Evolutionary conservation across 768 basidiomycete genomes (phyloP), one percentile per base, ranked within the genome.

Genomic region (Kwoniella sp.): DNA sequence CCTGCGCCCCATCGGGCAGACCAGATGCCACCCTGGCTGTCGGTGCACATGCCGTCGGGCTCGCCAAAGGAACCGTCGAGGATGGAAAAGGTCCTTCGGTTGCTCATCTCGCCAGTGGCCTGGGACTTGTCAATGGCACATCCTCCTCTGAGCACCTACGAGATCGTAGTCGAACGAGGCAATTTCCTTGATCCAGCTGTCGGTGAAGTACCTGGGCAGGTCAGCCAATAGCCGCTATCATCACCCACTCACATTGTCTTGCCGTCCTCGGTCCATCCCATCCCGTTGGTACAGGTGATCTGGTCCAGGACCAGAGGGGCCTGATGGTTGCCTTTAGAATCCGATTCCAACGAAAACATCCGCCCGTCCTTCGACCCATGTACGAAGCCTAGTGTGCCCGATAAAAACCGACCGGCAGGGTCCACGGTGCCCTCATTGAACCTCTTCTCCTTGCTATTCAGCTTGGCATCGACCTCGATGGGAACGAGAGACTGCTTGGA

Each of bases 371-470:
- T 6, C 6, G 49, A 17, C 1, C 49, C 40, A 33, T 15, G 7
- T 11, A 45, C 33, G 2, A 45, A 26, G 2, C 51, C 51, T 25
- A 53, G 5, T 7, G 51, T 53, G 3, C 51, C 51, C 10, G 51
- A 44, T 1, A 45, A 25, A 27, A 45, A 53, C 28, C 51, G 40
- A 2, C 51, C 51, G 12, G 33, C 42, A 2, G 51, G 51, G 32
- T 53, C 51, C 2, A 17, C n/a, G 2, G 51, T 53, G 9, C 51
- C 51, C 25, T 53, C 51, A 22, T 53, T 53, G 43, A 53, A 53
- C 1, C 51, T 28, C 20, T 36, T 45, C 29, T 44, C 43, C 14
- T 37, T 11, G 10, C 26, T 15, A 19, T 41, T 27, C 12, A 38
- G 17, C 14, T 39, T 38, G 25, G 19, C 2, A 15, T 17, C 10